These are phyloP conservation scores for Aspergillus funiculosus DNA, from an alignment of 495 filamentous ascomycete genomes.

Conservation along the genomic window DNA sequence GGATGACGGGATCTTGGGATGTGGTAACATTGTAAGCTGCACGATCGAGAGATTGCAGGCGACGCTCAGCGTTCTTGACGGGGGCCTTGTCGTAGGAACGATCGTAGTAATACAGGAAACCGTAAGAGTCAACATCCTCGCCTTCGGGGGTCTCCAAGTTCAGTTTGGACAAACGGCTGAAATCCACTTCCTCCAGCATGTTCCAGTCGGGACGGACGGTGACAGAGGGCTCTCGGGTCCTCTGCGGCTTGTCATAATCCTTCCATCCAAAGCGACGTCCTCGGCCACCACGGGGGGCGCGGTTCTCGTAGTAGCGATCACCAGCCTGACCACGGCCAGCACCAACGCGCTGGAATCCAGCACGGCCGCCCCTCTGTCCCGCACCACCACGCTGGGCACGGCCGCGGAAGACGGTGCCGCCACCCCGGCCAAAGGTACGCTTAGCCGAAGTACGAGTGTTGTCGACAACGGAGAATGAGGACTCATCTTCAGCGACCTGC, in stretches of 20 bases:
- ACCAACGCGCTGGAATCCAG: conserved; percentile 61
- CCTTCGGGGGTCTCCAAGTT: conserved; percentile 91
- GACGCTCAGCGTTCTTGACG: conserved; percentile 79
- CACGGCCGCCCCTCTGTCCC: conserved; percentile 46
- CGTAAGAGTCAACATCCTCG: conserved; percentile 90
- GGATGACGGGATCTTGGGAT: conserved; percentile 89
- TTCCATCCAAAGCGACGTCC: conserved; percentile 96
- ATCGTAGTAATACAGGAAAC: conserved; percentile 97
- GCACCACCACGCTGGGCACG: conserved; percentile 60
- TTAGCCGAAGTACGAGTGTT: conserved; percentile 81
- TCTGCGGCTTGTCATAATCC: conserved; percentile 96
- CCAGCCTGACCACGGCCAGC: conserved; percentile 53
- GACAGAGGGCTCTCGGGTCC: conserved; percentile 90
- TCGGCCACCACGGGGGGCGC: conserved; percentile 47
- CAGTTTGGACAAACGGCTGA: conserved; percentile 86
- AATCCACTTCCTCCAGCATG: conserved; percentile 97
- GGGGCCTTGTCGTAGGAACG: conserved; percentile 86
- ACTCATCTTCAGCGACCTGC: conserved; percentile 89
- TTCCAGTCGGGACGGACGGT: conserved; percentile 92
- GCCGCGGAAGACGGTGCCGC: conserved; percentile 80
- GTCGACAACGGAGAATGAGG: conserved; percentile 95
- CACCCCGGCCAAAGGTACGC: conserved; percentile 80
- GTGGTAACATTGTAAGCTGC: conserved; percentile 98
- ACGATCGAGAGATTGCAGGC: conserved; percentile 80
- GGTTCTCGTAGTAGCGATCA: conserved; percentile 59